Conservation (phyloP, 495 filamentous ascomycete species). For the Penicillium mononematosum region DNA sequence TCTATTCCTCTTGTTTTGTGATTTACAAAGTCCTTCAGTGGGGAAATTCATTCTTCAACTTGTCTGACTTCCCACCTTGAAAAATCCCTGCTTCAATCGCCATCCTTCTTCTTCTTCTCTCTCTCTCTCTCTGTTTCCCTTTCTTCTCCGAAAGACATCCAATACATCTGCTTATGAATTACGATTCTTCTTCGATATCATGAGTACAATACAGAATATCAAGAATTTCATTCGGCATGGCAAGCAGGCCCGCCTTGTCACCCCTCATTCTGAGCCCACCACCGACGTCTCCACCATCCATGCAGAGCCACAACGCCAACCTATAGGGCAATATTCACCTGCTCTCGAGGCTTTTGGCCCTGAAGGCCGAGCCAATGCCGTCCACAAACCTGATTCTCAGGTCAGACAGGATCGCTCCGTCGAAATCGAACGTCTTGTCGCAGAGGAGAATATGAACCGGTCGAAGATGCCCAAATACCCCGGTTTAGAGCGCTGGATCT, state of each 20-base stretch:
- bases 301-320: conserved; percentile 61
- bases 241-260: conserved; percentile 82
- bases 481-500: conserved; percentile 83
- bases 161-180: background rate
- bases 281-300: conserved; percentile 67
- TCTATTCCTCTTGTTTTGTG: background rate
- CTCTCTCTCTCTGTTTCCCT: conserved; percentile 2
- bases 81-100: conserved; percentile 64
- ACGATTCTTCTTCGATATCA: conserved; percentile 24
- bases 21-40: background rate
- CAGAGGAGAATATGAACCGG: conserved; percentile 82
- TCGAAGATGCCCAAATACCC: conserved; percentile 89
- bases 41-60: background rate
- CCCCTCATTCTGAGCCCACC: conserved; percentile 63
- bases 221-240: conserved; percentile 99
- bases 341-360: conserved; percentile 55
- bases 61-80: background rate
- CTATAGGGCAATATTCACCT: conserved; percentile 49
- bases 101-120: conserved; percentile 40
- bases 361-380: conserved; percentile 49
- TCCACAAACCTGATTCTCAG: conserved; percentile 53
- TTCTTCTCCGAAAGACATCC: conserved; percentile 1
- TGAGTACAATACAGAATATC: conserved; percentile 84
- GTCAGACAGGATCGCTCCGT: conserved; percentile 46
- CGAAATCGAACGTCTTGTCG: conserved; percentile 77